Evolutionary conservation across 139 green algal species (phyloP), one percentile per base, ranked within the genome.

Genomic region (Chlamydomonas applanata): DNA sequence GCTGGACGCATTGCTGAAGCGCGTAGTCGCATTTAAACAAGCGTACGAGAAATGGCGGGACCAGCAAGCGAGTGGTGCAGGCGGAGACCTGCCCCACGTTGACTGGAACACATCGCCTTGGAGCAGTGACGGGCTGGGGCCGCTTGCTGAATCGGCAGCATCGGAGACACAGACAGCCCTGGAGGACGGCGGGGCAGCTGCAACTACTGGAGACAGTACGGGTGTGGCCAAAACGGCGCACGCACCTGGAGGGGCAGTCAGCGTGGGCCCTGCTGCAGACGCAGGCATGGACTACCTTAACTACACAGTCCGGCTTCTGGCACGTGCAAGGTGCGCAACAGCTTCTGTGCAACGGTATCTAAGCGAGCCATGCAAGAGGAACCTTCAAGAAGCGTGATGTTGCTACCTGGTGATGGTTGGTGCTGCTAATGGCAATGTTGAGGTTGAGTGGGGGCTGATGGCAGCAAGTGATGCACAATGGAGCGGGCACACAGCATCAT

Each of bases 221-320:
- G n/a, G 4, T 11, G 4, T 61, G 2, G 66, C 30, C 36, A 72
- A 73, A n/a, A 49, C 52, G 24, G 34, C 73, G 20, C 64, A 40
- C 52, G 32, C 33, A 2, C 52, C 34, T 2, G n/a, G 45, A 3
- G 25, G 64, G 2, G 9, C 49, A 17, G 68, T 63, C 27, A 49
- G 24, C 63, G 69, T 30, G 61, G 35, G 72, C 35, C 3, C 27
- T 63, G 57, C 34, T 77, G 61, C 30, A 70, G 54, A 27, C 24
- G 1, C 72, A 54, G 9, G 44, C 33, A 25, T 44, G 27, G 74
- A 81, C 60, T 79, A 72, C 33, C 63, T 91, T 40, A 45, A 70
- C 27, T 77, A 84, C 57, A 80, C 80, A 13, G 80, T 88, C 46
- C 54, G 83, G 73, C 66, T 90, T 73, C 78, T 91, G 67, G 76